phyloP scores from a whole-genome alignment of 768 basidiomycete genomes.

The Collybia sp. region DNA sequence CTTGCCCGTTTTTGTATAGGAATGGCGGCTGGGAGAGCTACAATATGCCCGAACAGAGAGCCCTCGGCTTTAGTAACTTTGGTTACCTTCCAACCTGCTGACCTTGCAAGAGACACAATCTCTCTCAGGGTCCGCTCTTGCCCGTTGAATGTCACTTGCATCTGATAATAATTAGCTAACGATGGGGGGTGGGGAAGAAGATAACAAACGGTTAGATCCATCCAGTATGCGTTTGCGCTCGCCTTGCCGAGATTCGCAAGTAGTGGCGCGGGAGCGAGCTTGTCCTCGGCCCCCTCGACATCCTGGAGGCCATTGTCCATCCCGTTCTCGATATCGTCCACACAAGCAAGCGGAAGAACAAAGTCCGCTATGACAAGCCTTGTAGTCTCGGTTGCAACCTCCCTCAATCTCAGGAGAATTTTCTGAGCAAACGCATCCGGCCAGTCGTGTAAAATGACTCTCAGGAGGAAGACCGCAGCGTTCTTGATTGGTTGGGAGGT shows the following conservation, averaged over 20 bases:
- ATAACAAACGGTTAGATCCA: constrained; percentile 59
- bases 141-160: constrained; percentile 65
- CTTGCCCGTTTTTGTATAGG: constrained; percentile 26
- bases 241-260: constrained; percentile 73
- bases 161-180: constrained; percentile 31
- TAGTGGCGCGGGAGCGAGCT: constrained; percentile 56
- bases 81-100: constrained; percentile 59
- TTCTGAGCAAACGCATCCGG: constrained; percentile 51
- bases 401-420: constrained; percentile 39
- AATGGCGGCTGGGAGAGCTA: constrained; percentile 57
- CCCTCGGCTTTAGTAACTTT: constrained; percentile 55
- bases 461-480: constrained; percentile 64
- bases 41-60: constrained; percentile 66
- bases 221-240: constrained; percentile 64
- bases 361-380: constrained; percentile 69
- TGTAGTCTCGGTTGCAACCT: constrained; percentile 47
- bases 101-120: constrained; percentile 44
- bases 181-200: background rate
- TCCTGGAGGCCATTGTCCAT: constrained; percentile 24
- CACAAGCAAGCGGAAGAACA: constrained; percentile 64
- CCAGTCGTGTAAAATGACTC: constrained; percentile 78
- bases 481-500: constrained; percentile 49
- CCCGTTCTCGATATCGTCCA: constrained; percentile 35
- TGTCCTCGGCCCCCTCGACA: constrained; percentile 47
- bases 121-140: constrained; percentile 71